These are phyloP conservation scores for Anthoceros angustus DNA, from an alignment of 225 moss, liverwort and hornwort species.

Conservation along the genomic window DNA sequence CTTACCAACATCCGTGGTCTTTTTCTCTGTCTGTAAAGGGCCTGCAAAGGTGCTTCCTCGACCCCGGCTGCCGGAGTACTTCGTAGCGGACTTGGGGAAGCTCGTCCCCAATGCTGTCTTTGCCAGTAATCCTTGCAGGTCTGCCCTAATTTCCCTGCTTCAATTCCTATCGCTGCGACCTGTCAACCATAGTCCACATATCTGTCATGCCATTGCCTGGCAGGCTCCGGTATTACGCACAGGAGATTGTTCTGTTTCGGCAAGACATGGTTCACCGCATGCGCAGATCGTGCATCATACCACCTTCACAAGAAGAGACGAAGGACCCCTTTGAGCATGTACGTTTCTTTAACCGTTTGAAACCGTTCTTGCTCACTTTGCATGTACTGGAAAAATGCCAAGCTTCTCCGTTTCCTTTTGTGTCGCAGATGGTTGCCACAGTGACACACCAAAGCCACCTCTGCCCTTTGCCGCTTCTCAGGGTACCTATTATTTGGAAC, in stretches of 20 bases:
- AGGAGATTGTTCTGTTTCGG: constrained; percentile 80
- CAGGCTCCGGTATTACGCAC: constrained; percentile 66
- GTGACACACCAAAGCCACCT: constrained; percentile 83
- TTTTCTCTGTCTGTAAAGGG: constrained; percentile 11
- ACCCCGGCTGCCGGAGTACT: constrained; percentile 63
- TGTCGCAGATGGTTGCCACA: constrained; percentile 56
- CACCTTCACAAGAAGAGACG: constrained; percentile 88
- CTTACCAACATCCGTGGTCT: neutral
- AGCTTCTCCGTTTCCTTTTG: constrained; percentile 7
- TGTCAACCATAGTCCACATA: neutral
- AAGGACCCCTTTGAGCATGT: constrained; percentile 77
- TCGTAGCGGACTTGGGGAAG: constrained; percentile 56
- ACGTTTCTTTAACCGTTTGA: neutral
- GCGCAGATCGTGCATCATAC: constrained; percentile 69
- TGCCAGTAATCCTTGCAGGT: constrained; percentile 82
- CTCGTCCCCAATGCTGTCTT: constrained; percentile 67
- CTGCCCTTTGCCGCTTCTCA: constrained; percentile 77
- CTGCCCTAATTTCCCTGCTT: neutral
- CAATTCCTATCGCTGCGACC: neutral
- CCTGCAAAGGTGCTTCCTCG: constrained; percentile 75
- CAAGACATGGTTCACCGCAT: constrained; percentile 81
- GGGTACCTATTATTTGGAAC: constrained; percentile 78
- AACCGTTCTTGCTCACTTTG: neutral
- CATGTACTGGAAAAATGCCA: neutral
- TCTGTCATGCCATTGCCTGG: neutral